Conservation (phyloP, 257 asterid species). For the Solanum chilense region DNA sequence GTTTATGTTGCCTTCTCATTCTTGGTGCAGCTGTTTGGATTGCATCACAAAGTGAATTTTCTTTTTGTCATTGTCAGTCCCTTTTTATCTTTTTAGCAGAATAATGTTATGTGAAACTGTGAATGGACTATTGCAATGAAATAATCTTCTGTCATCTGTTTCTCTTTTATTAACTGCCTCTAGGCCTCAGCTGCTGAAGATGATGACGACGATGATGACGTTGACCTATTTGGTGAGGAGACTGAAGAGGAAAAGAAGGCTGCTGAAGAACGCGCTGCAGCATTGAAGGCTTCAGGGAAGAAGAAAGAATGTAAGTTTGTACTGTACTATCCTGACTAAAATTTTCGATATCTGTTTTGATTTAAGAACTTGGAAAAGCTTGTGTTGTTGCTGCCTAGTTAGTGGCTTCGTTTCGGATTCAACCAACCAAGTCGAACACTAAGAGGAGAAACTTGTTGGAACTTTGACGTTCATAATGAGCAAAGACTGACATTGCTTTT, state of each 20-base stretch:
- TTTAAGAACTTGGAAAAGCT: not conserved
- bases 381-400: not conserved
- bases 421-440: not conserved
- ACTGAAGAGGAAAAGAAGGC: slow-evolving; percentile 97
- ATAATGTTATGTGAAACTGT: not conserved
- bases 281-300: slow-evolving; percentile 73
- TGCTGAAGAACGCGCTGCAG: slow-evolving; percentile 85
- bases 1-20: not conserved
- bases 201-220: slow-evolving; percentile 64
- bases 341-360: not conserved
- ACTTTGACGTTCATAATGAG: not conserved
- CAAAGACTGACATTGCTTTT: not conserved
- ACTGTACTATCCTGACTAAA: not conserved
- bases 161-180: not conserved
- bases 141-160: not conserved
- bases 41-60: not conserved
- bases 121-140: not conserved
- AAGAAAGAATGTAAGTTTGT: slow-evolving; percentile 73
- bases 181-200: slow-evolving; percentile 73
- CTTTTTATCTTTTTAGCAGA: not conserved
- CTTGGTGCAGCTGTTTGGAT: not conserved
- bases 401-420: not conserved
- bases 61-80: not conserved
- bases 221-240: slow-evolving; percentile 90
- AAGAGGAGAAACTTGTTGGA: not conserved